Evolutionary conservation across 306 rosid genomes (phyloP), one percentile per base, ranked within the genome.

Genomic region (Gastrolobium bilobum): DNA sequence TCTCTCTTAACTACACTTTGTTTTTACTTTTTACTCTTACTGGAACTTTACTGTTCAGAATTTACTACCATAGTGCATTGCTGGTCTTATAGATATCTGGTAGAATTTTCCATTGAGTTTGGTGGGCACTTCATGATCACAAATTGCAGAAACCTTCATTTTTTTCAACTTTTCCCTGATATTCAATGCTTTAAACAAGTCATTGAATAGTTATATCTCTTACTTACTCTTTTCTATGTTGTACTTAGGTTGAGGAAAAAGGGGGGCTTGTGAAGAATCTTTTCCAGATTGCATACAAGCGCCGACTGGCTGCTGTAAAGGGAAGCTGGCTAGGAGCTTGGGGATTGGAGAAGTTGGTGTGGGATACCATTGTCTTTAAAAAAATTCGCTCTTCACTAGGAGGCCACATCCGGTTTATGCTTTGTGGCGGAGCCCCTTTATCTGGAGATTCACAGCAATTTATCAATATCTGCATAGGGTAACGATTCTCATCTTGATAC

Each of bases 321-420:
- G 99, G 99, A 87, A 94, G 99, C 87, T 94, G 97, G 97, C 85
- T 94, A 84, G 99, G 99, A 80, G 99, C 97, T 50, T 91, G 92
- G 95, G 97, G 97, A 46, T 84, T 92, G 77, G 99, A 94, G 79
- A 87, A 58, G 85, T 30, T 79, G 73, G 54, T 92, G 52, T 94
- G 99, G 99, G 94, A 92, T 77, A 54, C 56, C 15, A 11, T 92
- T 61, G 77, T 94, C 81, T 92, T 94, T 66, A 87, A 82, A 77
- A 83, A 81, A 40, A 79, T 91, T 67, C 93, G 97, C 2, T 10
- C 79, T 37, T 66, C 84, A 68, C 90, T 94, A 62, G 99, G 99
- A 75, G 97, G 99, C 52, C 73, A 65, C 53, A 37, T 94, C 68
- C 89, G 93, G 31, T 89, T 84, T 76, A 86, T 94, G 91, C 90